A percentile compares a stretch with the other conserved stretches of the same genome.
Conservation (phyloP, 2,329 filamentous ascomycete genomes). For the Immersiporthe knoxdaviesiana region DNA sequence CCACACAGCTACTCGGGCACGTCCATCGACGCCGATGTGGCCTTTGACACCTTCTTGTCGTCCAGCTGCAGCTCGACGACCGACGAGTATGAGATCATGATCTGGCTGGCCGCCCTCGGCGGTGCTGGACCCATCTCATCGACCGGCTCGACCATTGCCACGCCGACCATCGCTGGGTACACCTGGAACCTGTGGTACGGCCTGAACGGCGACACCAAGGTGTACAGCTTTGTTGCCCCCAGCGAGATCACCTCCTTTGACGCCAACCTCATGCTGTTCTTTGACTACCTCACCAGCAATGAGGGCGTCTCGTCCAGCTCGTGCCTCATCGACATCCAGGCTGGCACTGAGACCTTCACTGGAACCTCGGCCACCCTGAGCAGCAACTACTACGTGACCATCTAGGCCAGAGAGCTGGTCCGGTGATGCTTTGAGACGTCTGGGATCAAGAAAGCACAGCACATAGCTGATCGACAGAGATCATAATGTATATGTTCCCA, state of each 20-base stretch:
- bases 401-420: background rate
- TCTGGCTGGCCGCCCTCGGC: conserved; percentile 62
- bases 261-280: conserved; percentile 60
- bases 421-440: background rate
- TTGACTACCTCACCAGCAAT: conserved; percentile 55
- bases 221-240: conserved; percentile 56
- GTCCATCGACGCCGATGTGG: conserved; percentile 54
- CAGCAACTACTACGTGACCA: conserved; percentile 27
- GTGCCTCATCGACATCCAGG: conserved; percentile 52
- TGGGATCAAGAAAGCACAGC: background rate
- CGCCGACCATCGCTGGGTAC: conserved; percentile 54
- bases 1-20: conserved; percentile 41
- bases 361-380: conserved; percentile 42
- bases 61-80: conserved; percentile 44
- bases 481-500: background rate
- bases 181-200: conserved; percentile 63
- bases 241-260: conserved; percentile 54
- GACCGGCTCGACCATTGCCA: conserved; percentile 56
- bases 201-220: conserved; percentile 58
- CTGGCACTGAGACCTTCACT: conserved; percentile 60
- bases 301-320: conserved; percentile 53
- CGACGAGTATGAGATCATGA: conserved; percentile 65
- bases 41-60: conserved; percentile 64
- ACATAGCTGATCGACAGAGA: background rate
- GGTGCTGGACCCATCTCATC: conserved; percentile 61